Percentiles rank a stretch among this genome's conserved stretches.
Conservation (phyloP, 148 eudicot genomes). For the Rhododendron kiyosumense region DNA sequence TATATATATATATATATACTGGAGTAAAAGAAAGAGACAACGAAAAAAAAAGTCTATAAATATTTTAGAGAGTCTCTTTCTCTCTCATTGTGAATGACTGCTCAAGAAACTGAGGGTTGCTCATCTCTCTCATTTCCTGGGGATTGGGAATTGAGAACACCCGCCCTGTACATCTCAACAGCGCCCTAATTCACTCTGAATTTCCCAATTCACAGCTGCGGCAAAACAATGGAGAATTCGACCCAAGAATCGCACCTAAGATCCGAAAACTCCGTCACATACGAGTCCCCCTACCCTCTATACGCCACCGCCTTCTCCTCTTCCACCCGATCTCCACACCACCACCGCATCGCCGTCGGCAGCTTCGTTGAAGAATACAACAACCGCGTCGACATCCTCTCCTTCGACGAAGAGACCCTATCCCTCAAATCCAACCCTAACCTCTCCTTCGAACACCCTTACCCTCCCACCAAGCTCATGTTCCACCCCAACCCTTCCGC, state of each 20-base stretch:
- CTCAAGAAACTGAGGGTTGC: too few species aligned
- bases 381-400: conserved; percentile 65
- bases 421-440: conserved; percentile 44
- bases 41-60: too few species aligned
- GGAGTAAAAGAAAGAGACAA: too few species aligned
- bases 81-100: too few species aligned
- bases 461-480: conserved; percentile 88
- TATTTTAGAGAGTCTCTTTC: too few species aligned
- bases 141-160: neutral
- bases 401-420: conserved; percentile 56
- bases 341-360: conserved; percentile 66
- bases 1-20: too few species aligned
- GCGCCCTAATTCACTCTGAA: neutral
- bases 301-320: conserved; percentile 75
- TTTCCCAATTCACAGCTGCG: neutral
- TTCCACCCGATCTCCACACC: conserved; percentile 24
- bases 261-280: conserved; percentile 35
- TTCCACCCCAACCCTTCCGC: conserved; percentile 55
- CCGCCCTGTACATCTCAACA: neutral
- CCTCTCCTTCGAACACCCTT: conserved; percentile 78
- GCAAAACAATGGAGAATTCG: conserved; percentile 40
- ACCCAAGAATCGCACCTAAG: conserved; percentile 38
- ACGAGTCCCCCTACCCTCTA: conserved; percentile 60
- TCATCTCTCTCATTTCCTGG: neutral
- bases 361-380: conserved; percentile 75